Conservation (phyloP, 805 yeast species). For the Metschnikowia gruessii region DNA sequence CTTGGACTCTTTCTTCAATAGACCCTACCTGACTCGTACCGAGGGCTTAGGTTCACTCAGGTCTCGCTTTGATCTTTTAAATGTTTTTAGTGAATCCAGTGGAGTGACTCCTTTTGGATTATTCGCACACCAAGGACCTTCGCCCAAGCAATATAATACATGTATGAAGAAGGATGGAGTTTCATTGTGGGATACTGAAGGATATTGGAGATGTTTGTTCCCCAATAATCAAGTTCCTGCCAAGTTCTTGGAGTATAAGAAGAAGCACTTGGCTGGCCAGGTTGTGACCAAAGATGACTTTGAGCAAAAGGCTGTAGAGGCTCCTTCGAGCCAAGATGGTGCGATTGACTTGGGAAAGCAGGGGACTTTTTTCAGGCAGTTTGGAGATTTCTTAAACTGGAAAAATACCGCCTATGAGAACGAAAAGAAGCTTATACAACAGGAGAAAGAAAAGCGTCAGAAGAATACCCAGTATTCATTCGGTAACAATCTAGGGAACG, state of each 20-base stretch:
- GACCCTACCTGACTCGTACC: constrained; percentile 23
- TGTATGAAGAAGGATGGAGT: constrained; percentile 67
- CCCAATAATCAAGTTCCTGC: constrained; percentile 49
- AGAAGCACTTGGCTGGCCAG: constrained; percentile 24
- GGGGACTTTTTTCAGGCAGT: constrained; percentile 64
- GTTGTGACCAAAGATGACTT: constrained; percentile 60
- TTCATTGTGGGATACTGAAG: constrained; percentile 78
- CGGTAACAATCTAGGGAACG: not conserved
- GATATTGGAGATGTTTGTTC: constrained; percentile 89
- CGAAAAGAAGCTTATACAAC: not conserved
- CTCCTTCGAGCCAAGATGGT: constrained; percentile 13
- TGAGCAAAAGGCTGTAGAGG: constrained; percentile 21
- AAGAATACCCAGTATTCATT: not conserved
- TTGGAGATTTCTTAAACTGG: constrained; percentile 68
- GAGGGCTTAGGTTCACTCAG: not conserved
- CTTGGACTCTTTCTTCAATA: constrained; percentile 20
- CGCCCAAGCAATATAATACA: constrained; percentile 52
- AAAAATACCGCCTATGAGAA: constrained; percentile 29
- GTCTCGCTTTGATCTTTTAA: constrained; percentile 11
- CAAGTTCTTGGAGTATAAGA: constrained; percentile 28
- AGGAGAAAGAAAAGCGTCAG: not conserved
- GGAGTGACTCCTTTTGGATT: constrained; percentile 42
- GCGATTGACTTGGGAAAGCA: constrained; percentile 42
- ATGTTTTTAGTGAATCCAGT: constrained; percentile 18
- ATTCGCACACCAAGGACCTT: constrained; percentile 57